These are phyloP conservation scores for Clarireedia hainanense DNA, from an alignment of 2,329 filamentous ascomycete species.

Conservation along the genomic window DNA sequence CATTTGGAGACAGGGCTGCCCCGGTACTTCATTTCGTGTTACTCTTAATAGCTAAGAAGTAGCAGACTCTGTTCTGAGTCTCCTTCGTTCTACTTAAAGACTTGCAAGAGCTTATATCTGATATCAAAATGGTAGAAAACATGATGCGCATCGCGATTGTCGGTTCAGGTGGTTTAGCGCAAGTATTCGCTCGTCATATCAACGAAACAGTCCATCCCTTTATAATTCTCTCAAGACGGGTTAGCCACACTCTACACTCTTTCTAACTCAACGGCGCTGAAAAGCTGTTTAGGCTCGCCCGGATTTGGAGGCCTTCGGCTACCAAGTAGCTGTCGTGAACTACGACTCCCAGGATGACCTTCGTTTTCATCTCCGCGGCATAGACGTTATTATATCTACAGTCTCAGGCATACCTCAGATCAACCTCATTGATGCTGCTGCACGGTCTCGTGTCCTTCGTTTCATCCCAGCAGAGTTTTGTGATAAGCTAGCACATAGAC, in stretches of 20 bases:
- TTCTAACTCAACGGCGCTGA: neutral
- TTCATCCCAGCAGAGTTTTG: conserved; percentile 75
- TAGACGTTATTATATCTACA: conserved; percentile 70
- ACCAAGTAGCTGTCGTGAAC: conserved; percentile 63
- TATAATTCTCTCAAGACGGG: conserved; percentile 60
- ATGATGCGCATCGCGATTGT: conserved; percentile 54
- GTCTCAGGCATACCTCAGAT: conserved; percentile 59
- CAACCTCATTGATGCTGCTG: conserved; percentile 64
- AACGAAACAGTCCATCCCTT: conserved; percentile 58
- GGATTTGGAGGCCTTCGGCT: conserved; percentile 33
- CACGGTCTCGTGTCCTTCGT: conserved; percentile 52
- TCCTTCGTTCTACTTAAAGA: neutral
- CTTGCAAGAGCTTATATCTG: neutral
- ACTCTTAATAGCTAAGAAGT: neutral
- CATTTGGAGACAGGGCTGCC: neutral
- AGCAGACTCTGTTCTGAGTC: neutral
- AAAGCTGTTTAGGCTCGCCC: conserved; percentile 28
- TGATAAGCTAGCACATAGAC: conserved; percentile 49
- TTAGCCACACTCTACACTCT: conserved; percentile 31
- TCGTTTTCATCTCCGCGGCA: conserved; percentile 58
- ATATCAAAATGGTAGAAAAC: conserved; percentile 9
- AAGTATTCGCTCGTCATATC: conserved; percentile 50
- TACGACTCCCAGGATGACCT: conserved; percentile 53
- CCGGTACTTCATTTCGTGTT: neutral
- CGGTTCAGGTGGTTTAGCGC: conserved; percentile 51